Evolutionary conservation across 768 basidiomycete genomes (phyloP).

Genomic region (Melanogaster broomeanus): DNA sequence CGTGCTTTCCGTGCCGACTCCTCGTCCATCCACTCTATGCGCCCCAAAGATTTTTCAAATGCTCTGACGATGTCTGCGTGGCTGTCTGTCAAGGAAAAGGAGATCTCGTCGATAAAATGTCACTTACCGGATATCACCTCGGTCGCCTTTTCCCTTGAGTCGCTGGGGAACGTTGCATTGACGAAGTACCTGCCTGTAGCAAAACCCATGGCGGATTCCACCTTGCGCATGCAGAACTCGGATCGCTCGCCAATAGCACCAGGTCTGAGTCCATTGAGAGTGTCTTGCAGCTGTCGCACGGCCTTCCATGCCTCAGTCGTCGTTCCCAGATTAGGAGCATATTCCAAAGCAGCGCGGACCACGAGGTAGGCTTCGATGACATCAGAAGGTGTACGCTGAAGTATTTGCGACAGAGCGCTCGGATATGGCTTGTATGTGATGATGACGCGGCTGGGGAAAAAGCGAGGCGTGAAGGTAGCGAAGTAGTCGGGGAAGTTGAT

Average conservation of each 20-base stretch:
- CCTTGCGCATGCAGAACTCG: constrained; percentile 76
- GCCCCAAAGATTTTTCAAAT: constrained; percentile 74
- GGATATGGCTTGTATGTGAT: constrained; percentile 83
- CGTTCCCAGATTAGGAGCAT: constrained; percentile 72
- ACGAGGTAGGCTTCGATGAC: constrained; percentile 88
- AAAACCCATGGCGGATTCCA: constrained; percentile 82
- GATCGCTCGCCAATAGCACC: constrained; percentile 82
- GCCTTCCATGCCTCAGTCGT: constrained; percentile 81
- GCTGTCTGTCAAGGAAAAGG: constrained; percentile 9
- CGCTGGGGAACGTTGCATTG: constrained; percentile 74
- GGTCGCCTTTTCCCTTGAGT: constrained; percentile 79
- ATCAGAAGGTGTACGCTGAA: constrained; percentile 65
- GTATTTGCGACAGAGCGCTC: constrained; percentile 61
- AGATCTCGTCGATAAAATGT: background rate
- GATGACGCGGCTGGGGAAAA: constrained; percentile 75
- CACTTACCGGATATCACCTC: constrained; percentile 74
- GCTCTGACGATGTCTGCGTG: constrained; percentile 72
- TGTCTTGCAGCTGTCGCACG: constrained; percentile 66
- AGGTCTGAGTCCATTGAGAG: constrained; percentile 81
- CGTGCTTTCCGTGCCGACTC: constrained; percentile 79
- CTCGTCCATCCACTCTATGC: constrained; percentile 91
- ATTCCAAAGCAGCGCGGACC: constrained; percentile 65
- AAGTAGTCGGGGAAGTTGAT: constrained; percentile 87
- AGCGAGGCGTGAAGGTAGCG: constrained; percentile 77
- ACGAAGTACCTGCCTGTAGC: constrained; percentile 90